Evolutionary conservation across 331 rosid species (phyloP).

Genomic region (Malus hybrid): DNA sequence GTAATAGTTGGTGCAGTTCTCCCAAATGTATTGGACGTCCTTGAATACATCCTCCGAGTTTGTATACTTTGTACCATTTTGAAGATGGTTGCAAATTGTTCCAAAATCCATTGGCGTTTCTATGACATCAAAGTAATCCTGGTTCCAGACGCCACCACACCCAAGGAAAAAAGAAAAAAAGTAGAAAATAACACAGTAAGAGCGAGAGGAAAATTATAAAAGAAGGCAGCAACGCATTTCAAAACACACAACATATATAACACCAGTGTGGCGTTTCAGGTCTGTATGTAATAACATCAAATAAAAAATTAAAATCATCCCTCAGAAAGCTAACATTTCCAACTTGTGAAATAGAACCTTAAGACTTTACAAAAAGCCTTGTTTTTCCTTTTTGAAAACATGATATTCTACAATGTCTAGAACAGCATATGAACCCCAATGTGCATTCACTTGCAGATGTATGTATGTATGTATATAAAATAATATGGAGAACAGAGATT

Average conservation of each 20-base stretch:
- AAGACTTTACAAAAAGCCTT: not conserved
- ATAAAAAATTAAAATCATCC: not conserved
- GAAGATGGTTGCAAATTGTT: slow-evolving; percentile 77
- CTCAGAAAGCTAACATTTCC: not conserved
- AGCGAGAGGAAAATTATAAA: not conserved
- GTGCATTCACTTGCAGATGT: not conserved
- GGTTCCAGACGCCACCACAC: slow-evolving; percentile 23
- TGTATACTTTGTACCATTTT: slow-evolving; percentile 61
- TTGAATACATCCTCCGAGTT: slow-evolving; percentile 77
- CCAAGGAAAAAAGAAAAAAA: not conserved
- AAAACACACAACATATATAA: not conserved
- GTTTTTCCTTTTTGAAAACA: not conserved
- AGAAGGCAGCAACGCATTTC: not conserved
- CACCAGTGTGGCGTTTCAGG: not conserved
- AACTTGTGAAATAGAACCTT: not conserved
- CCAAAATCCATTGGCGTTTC: slow-evolving; percentile 98
- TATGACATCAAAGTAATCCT: slow-evolving; percentile 97
- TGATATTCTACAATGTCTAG: not conserved
- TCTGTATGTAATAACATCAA: not conserved
- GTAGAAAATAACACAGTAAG: not conserved
- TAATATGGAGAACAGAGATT: no score
- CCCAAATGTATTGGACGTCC: slow-evolving; percentile 88
- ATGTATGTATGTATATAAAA: not conserved
- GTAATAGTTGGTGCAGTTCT: slow-evolving; percentile 82
- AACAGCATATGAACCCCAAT: not conserved